Evolutionary conservation across 345 rosid genomes (phyloP), one percentile per base, ranked within the genome.

Genomic region (Salix viminalis): DNA sequence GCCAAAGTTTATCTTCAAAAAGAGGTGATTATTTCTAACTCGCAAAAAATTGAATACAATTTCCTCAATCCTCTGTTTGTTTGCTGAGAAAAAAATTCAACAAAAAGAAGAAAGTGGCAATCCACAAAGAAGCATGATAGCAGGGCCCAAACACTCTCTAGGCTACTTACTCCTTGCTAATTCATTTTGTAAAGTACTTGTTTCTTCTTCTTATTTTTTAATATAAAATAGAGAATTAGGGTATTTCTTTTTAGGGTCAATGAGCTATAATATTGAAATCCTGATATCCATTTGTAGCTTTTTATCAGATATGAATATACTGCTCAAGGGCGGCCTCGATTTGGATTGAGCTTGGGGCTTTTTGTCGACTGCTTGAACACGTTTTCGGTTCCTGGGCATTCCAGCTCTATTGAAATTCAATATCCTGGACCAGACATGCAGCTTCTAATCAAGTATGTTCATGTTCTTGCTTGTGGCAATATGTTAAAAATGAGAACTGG

Each of bases 381-480:
- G 3, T 95, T 95, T 80, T 90, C 96, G 9, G 88, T 84, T 34
- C 96, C 97, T 16, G 99, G 97, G 32, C 89, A 81, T 78, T 83
- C 94, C 9, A 85, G 82, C 81, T 82, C 85, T 16, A 87, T 93
- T 11, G 99, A 95, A 69, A 90, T 95, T 64, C 92, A 77, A 69
- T 93, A 95, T 82, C 97, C 99, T 28, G 99, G 99, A 34, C 92
- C 98, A 58, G 99, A 95, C 80, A 90, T 93, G 99, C 92, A 93
- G 85, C 96, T 95, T 77, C 96, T 93, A 82, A 82, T 95, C 89
- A 91, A 89, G 99, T 95, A 90, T 70, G 82, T 6, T 58, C 39
- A n/a, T 79, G 24, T 37, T 62, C 12, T 58, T 4, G 4, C 9
- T 56, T 60, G 9, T 44, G 28, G 36, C 48, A 32, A 6, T 67